A percentile compares a stretch with the other conserved stretches of the same genome.
These are phyloP conservation scores for Ogataea naganishii DNA, from an alignment of 805 yeast species.

Conservation along the genomic window DNA sequence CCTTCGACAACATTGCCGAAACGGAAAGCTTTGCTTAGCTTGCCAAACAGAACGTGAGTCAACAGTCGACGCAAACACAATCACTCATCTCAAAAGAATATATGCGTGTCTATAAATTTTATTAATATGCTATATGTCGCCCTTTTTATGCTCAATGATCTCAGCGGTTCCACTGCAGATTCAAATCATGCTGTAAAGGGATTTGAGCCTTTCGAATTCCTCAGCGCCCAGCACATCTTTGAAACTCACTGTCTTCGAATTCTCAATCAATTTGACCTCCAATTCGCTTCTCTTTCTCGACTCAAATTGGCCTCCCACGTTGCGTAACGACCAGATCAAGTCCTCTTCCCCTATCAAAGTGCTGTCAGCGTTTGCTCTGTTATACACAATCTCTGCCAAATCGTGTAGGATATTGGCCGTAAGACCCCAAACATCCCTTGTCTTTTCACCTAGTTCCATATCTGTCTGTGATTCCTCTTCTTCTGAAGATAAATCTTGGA, in stretches of 20 bases:
- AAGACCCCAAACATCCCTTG: constrained; percentile 75
- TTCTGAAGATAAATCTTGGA: constrained; percentile 52
- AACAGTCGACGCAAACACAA: too few species aligned
- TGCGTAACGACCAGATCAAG: constrained; percentile 42
- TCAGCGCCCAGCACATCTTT: constrained; percentile 34
- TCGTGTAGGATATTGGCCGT: constrained; percentile 77
- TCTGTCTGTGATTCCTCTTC: constrained; percentile 32
- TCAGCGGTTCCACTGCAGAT: too few species aligned
- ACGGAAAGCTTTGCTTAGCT: too few species aligned
- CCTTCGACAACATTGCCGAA: too few species aligned
- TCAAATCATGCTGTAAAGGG: constrained; percentile 26
- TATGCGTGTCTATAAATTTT: too few species aligned
- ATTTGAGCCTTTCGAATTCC: constrained; percentile 33
- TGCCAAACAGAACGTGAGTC: too few species aligned
- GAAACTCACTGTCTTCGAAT: constrained; percentile 32
- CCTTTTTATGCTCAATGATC: too few species aligned
- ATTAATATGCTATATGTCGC: too few species aligned
- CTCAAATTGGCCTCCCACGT: constrained; percentile 50
- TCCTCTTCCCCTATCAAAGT: constrained; percentile 54
- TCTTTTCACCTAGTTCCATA: constrained; percentile 32
- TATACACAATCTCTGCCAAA: constrained; percentile 46
- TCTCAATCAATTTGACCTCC: constrained; percentile 45
- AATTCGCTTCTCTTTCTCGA: constrained; percentile 37
- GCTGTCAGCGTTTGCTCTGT: constrained; percentile 24
- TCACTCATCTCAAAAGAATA: too few species aligned